These are phyloP conservation scores for Posidonia oceanica DNA, from an alignment of 116 monocot species.

Conservation along the genomic window DNA sequence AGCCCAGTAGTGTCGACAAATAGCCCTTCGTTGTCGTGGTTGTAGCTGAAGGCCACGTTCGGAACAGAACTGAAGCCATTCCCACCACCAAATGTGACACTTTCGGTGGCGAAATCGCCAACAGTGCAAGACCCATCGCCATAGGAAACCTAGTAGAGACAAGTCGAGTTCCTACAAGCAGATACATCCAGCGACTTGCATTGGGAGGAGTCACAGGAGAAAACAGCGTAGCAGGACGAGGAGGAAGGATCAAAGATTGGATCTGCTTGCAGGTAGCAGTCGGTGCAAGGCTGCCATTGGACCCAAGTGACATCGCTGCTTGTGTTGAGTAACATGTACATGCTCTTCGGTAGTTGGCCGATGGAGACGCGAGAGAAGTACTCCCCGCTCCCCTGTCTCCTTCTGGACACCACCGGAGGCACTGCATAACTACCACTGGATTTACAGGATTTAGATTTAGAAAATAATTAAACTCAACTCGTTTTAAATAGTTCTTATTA, in stretches of 20 bases:
- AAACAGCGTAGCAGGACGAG: constrained; percentile 16
- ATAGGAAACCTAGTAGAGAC: constrained; percentile 33
- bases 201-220: constrained; percentile 18
- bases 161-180: constrained; percentile 19
- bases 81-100: constrained; percentile 14
- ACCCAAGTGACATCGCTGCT: constrained; percentile 59
- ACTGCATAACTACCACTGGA: neutral
- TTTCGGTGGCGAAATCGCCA: constrained; percentile 26
- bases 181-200: constrained; percentile 19
- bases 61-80: constrained; percentile 2
- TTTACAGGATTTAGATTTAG: too few relatives aligned
- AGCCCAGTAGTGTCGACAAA: constrained; percentile 34
- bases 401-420: constrained; percentile 34
- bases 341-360: constrained; percentile 24
- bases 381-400: constrained; percentile 50
- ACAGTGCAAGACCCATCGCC: constrained; percentile 36
- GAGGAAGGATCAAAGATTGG: constrained; percentile 24
- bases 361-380: constrained; percentile 51
- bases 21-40: constrained; percentile 35
- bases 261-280: constrained; percentile 40
- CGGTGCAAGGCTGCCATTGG: constrained; percentile 36
- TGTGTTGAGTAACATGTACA: constrained; percentile 53
- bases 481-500: too few relatives aligned
- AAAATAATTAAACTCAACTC: too few relatives aligned
- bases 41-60: constrained; percentile 24